A percentile compares a stretch with the other conserved stretches of the same genome.
These are phyloP conservation scores for Aechmea fasciata DNA, from an alignment of 176 grass and related monocot species.

Conservation along the genomic window DNA sequence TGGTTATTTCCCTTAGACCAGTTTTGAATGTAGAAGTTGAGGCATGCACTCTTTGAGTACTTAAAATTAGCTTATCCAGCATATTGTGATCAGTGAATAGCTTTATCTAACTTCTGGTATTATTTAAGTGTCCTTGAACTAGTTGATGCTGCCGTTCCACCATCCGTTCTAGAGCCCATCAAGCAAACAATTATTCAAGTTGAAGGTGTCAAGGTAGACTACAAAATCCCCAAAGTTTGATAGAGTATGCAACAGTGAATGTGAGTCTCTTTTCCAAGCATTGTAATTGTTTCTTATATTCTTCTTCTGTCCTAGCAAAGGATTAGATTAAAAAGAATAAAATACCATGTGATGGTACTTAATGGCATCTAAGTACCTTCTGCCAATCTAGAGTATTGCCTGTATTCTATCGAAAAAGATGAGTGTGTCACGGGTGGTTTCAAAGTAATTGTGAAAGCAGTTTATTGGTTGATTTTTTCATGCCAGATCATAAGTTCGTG, in stretches of 20 bases:
- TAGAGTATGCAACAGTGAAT: not conserved
- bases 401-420: too few relatives aligned
- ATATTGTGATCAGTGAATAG: not conserved
- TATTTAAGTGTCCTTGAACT: slow-evolving; percentile 61
- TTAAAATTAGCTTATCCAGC: too few relatives aligned
- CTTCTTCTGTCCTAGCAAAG: not conserved
- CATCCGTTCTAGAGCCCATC: slow-evolving; percentile 59
- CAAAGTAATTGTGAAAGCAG: too few relatives aligned
- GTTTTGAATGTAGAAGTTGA: too few relatives aligned
- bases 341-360: not conserved
- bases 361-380: not conserved
- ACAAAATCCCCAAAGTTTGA: slow-evolving; percentile 10
- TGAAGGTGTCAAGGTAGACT: slow-evolving; percentile 91
- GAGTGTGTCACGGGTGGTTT: too few relatives aligned
- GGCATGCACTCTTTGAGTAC: too few relatives aligned
- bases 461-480: too few relatives aligned
- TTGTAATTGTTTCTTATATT: not conserved
- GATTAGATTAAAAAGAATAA: not conserved
- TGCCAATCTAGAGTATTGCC: not conserved
- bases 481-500: too few relatives aligned
- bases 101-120: slow-evolving; percentile 9
- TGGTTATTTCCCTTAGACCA: too few relatives aligned
- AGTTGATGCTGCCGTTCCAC: slow-evolving; percentile 79
- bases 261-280: not conserved
- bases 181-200: slow-evolving; percentile 77